Evolutionary conservation across 352 stramenopile genomes (phyloP), one percentile per base, ranked within the genome.

Genomic region (Saprolegnia diclina): DNA sequence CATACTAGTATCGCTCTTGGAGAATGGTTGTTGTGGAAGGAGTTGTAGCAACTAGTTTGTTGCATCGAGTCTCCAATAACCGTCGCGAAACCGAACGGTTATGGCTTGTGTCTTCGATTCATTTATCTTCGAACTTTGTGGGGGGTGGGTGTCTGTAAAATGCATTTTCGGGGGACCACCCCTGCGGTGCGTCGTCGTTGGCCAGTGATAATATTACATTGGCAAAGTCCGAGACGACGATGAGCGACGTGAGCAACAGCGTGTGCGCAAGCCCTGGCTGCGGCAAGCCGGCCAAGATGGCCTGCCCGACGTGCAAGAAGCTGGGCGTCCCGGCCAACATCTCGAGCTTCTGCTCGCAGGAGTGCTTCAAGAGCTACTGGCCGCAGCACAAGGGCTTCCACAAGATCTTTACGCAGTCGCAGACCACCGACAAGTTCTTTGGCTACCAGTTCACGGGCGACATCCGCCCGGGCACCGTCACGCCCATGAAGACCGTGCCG

Each of bases 321-420:
- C 75, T 97, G 29, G 87, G 85, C 45, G 85, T 97, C 45, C 90
- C 89, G 22, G 64, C 82, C 21, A 79, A 82, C 66, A 90, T 91
- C 77, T 92, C 83, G 78, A 88, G 77, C 37, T 98, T 98, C 78
- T 98, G 92, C 81, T 87, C 79, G 55, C 94, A 99, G 81, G 77
- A 90, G 18, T 99, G 97, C 76, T 99, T 99, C 78, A 98, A 98
- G 77, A 73, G 73, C 37, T 96, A 98, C 78, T 99, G 97, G 85
- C 74, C 76, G 19, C 77, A 83, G 50, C 96, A 99, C 84, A 99
- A 99, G 77, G 78, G 85, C 73, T 81, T 98, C 53, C 97, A 99
- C 85, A 95, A 94, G 67, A 87, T 98, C 67, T 95, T 96, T 57
- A 95, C 97, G 66, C 77, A 97, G 71, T 90, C 91, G 56, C 75